Conservation (phyloP, 73 alveolate species). For the Paramecium primaurelia region DNA sequence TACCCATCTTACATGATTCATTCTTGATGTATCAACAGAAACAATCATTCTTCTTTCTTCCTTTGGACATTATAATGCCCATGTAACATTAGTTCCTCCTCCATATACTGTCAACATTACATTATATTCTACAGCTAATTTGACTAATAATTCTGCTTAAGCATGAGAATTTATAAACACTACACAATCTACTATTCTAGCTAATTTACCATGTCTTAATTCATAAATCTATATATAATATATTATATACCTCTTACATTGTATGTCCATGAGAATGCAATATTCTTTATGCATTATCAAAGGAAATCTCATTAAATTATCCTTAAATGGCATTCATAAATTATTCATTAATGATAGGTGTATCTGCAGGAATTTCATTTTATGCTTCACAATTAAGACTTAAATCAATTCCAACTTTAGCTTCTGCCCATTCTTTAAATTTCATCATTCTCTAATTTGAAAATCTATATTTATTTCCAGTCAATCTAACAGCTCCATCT, state of each 20-base stretch:
- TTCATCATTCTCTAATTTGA: constrained; percentile 77
- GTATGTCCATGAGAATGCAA: constrained; percentile 90
- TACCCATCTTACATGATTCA: constrained; percentile 81
- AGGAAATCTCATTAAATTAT: constrained; percentile 67
- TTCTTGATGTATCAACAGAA: constrained; percentile 80
- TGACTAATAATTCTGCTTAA: constrained; percentile 72
- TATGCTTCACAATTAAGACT: constrained; percentile 63
- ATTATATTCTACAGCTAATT: constrained; percentile 71
- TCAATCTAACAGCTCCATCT: constrained; percentile 65
- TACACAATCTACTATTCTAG: constrained; percentile 74
- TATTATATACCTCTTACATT: constrained; percentile 66
- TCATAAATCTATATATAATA: constrained; percentile 11
- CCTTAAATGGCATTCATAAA: constrained; percentile 69
- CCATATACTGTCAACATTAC: constrained; percentile 83
- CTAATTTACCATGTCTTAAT: constrained; percentile 68
- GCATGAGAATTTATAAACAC: constrained; percentile 71
- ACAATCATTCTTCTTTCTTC: constrained; percentile 83
- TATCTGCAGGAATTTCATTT: constrained; percentile 71
- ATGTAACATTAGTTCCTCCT: constrained; percentile 98
- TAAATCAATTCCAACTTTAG: constrained; percentile 72
- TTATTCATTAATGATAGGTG: constrained; percentile 74
- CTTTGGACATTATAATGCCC: constrained; percentile 72
- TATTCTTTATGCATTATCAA: constrained; percentile 75
- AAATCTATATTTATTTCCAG: constrained; percentile 80
- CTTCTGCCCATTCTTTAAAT: constrained; percentile 77